Percentiles rank a stretch among this genome's conserved stretches.
Conservation (phyloP, 805 yeast species). For the Saturnispora sanitii region DNA sequence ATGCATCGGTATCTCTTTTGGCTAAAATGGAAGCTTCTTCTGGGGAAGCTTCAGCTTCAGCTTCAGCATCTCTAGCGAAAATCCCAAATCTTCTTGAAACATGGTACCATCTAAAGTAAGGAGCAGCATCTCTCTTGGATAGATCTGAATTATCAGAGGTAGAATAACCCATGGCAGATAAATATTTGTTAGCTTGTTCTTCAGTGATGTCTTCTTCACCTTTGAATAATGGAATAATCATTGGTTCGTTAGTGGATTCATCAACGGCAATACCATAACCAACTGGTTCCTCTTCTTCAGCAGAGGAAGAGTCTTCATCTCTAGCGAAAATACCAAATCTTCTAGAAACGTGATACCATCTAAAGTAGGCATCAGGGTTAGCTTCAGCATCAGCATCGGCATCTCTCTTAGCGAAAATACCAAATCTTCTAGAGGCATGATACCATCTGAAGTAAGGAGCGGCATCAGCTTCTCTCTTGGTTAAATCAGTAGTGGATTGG, state of each 20-base stretch:
- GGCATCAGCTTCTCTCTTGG: conserved; percentile 6
- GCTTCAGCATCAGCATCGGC: background rate
- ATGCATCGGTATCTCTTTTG: background rate
- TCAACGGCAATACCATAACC: conserved; percentile 8
- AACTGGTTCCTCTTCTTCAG: conserved; percentile 1
- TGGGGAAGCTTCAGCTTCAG: conserved; percentile 1
- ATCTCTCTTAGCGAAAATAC: background rate
- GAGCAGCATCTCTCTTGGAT: conserved; percentile 3
- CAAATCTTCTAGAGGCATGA: background rate
- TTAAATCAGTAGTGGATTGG: conserved; percentile 4
- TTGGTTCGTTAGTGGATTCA: conserved; percentile 6
- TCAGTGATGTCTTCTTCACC: conserved; percentile 8
- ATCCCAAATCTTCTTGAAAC: conserved; percentile 5
- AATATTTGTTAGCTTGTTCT: conserved; percentile 5
- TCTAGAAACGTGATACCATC: background rate
- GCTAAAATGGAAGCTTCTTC: too few relatives aligned
- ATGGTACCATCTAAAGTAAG: conserved; percentile 4
- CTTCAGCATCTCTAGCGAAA: conserved; percentile 4
- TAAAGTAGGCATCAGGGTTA: background rate
- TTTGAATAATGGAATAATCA: conserved; percentile 4
- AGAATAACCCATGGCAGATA: conserved; percentile 4
- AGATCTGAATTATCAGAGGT: conserved; percentile 6
- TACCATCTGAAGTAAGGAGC: background rate
- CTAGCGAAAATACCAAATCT: conserved; percentile 8
- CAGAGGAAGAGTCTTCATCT: conserved; percentile 4